Evolutionary conservation across 23 red algal genomes (phyloP).

Genomic region (Agarophyton chilense): DNA sequence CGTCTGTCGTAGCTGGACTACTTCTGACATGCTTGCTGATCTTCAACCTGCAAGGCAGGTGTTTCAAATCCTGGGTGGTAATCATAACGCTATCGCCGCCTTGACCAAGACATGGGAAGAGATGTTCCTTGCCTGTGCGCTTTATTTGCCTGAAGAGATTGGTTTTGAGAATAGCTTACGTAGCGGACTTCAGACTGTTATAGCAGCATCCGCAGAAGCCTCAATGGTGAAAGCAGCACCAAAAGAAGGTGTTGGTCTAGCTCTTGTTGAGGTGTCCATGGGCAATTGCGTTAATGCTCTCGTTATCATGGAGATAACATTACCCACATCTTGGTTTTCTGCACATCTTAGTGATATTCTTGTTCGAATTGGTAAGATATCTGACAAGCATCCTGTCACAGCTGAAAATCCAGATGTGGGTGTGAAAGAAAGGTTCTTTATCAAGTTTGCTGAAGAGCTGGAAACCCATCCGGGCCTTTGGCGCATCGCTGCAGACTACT

Average conservation of each 20-base stretch:
- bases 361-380: conserved; percentile 21
- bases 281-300: conserved; percentile 40
- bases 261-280: conserved; percentile 54
- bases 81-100: conserved; percentile 4
- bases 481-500: conserved; percentile 75
- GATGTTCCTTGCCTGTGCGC: conserved; percentile 50
- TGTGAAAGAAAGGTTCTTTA: conserved; percentile 23
- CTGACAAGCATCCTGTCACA: neutral
- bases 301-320: conserved; percentile 17
- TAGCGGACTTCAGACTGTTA: conserved; percentile 22
- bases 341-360: conserved; percentile 70
- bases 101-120: conserved; percentile 53
- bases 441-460: conserved; percentile 46
- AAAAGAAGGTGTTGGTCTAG: conserved; percentile 36
- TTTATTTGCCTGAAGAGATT: conserved; percentile 14
- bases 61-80: conserved; percentile 33
- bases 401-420: neutral
- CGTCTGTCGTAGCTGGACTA: conserved; percentile 36
- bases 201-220: conserved; percentile 8
- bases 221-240: conserved; percentile 30
- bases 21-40: neutral
- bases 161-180: neutral
- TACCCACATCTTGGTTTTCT: conserved; percentile 55
- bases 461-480: conserved; percentile 51
- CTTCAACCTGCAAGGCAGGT: conserved; percentile 21